These are phyloP conservation scores for Ceratocystis alfenasii DNA, from an alignment of 2,329 filamentous ascomycete genomes.

Conservation along the genomic window DNA sequence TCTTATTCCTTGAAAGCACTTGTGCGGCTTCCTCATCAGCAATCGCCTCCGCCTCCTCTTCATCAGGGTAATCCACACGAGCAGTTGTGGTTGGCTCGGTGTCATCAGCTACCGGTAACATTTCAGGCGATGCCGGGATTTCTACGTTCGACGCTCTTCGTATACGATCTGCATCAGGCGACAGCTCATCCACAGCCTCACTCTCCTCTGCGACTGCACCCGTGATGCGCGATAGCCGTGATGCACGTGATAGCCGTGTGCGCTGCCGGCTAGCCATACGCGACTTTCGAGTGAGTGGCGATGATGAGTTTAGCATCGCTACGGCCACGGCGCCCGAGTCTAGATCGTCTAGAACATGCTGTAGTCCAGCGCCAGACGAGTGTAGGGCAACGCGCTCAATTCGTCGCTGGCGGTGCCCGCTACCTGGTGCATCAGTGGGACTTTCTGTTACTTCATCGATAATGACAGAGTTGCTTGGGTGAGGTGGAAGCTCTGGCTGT, in stretches of 20 bases:
- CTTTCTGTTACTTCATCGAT: conserved; percentile 42
- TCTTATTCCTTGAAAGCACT: conserved; percentile 27
- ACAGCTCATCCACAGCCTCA: conserved; percentile 29
- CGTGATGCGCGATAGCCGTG: conserved; percentile 13
- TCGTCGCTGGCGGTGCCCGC: conserved; percentile 36
- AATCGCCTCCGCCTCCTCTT: conserved; percentile 36
- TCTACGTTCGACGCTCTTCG: background rate
- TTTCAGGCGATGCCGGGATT: conserved; percentile 24
- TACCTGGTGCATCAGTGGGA: conserved; percentile 43
- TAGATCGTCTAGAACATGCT: conserved; percentile 30
- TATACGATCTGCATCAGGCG: conserved; percentile 26
- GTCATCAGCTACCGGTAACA: conserved; percentile 8
- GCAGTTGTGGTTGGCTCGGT: conserved; percentile 25
- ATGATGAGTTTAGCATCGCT: conserved; percentile 25
- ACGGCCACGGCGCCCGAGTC: conserved; percentile 27
- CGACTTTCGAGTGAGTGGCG: conserved; percentile 35
- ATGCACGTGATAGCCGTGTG: conserved; percentile 8
- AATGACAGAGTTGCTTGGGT: background rate
- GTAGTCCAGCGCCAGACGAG: conserved; percentile 35
- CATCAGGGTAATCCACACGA: conserved; percentile 24
- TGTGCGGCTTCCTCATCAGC: conserved; percentile 30
- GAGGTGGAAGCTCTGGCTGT: conserved; percentile 14
- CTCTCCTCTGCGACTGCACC: conserved; percentile 16
- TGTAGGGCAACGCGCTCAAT: conserved; percentile 30
- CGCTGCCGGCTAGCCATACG: conserved; percentile 22